These are phyloP conservation scores for Trichoderma orchidacearum DNA, from an alignment of 495 filamentous ascomycete species.

Conservation along the genomic window DNA sequence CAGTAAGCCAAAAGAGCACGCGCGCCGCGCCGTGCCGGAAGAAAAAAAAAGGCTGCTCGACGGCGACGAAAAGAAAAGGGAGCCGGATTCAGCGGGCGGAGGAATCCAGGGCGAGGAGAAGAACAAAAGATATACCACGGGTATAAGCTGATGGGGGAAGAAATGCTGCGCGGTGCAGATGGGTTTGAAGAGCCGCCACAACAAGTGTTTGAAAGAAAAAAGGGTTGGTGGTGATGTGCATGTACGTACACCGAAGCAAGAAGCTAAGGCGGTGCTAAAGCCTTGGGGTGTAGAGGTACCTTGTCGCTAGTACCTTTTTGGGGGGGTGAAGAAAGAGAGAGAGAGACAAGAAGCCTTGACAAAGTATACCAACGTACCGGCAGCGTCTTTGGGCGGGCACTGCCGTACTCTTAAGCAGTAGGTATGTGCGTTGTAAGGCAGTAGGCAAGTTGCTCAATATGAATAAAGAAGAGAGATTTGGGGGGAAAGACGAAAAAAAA, in stretches of 20 bases:
- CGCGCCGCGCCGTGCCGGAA: not conserved
- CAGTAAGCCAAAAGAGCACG: not conserved
- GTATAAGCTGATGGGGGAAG: not conserved
- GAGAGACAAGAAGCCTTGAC: too few species aligned
- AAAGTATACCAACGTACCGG: too few species aligned
- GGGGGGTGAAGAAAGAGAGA: not conserved
- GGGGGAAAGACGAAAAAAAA: too few species aligned
- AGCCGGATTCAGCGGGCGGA: not conserved
- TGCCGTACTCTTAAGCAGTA: not conserved
- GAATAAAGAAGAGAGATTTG: too few species aligned
- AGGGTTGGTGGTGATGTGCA: not conserved
- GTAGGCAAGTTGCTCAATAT: not conserved
- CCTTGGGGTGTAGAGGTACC: too few species aligned
- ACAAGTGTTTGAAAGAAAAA: not conserved
- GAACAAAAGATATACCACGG: not conserved
- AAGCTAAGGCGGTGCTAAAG: not conserved
- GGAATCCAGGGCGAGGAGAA: not conserved
- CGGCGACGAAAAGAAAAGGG: not conserved
- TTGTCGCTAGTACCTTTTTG: not conserved
- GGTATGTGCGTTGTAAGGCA: not conserved
- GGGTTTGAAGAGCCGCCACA: not conserved
- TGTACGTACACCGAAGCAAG: not conserved
- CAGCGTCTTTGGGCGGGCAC: too few species aligned
- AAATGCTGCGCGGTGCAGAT: not conserved
- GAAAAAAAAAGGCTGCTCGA: not conserved